phyloP scores from a whole-genome alignment of 192 early-diverging fungal genomes.

The Entomortierella parvispora region DNA sequence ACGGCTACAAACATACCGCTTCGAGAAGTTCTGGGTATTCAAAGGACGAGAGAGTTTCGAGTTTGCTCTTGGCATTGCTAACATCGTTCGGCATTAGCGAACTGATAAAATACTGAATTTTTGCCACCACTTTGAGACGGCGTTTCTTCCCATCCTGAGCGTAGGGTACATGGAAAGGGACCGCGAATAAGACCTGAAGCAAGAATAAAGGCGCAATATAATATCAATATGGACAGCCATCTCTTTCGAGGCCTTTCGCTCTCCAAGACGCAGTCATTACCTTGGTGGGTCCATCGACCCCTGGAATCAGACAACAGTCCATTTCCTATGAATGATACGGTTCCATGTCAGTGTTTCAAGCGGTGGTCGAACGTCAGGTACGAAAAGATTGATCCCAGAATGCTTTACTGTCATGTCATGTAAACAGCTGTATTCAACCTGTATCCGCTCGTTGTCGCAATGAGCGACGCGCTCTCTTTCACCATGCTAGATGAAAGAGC shows the following conservation, averaged over 20 bases:
- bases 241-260: no score
- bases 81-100: conserved; percentile 36
- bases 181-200: conserved; percentile 38
- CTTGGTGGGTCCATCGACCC: conserved; percentile 38
- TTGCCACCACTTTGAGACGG: conserved; percentile 28
- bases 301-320: conserved; percentile 41
- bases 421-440: conserved; percentile 41
- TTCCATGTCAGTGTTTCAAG: not conserved
- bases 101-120: conserved; percentile 42
- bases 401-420: conserved; percentile 21
- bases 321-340: conserved; percentile 20
- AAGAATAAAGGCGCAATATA: not conserved
- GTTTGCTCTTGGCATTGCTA: conserved; percentile 21
- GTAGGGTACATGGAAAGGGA: conserved; percentile 29
- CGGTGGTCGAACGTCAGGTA: no score
- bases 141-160: conserved; percentile 1
- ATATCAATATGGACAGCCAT: not conserved
- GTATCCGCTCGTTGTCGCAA: conserved; percentile 46
- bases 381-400: not conserved
- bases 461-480: conserved; percentile 30
- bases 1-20: no score
- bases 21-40: conserved; percentile 22
- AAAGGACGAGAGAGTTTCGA: conserved; percentile 29
- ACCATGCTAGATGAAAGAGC: conserved; percentile 23
- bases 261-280: no score